Base-by-base conservation (phyloP, 2,329 filamentous ascomycete genomes). In the Stachybotrys echinatus region DNA sequence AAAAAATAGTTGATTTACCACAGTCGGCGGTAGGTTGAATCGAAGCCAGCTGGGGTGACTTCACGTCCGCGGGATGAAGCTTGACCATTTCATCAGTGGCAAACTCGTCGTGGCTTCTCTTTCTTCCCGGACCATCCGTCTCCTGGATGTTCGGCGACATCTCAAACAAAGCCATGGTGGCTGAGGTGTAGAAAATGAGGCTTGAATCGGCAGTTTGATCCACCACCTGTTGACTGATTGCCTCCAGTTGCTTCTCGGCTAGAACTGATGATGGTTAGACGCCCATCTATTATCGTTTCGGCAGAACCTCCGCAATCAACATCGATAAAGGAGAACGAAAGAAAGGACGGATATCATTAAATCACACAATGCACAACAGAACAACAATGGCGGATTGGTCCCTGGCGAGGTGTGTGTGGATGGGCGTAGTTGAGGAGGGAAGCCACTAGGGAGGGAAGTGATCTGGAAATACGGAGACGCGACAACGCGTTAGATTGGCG, bases 141-240 rank as follows among this genome's bases (percentile, higher is more conserved):
- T 76, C 73, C 59, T 72, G 70, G 23, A 76, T 67, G 53, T 80
- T 79, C 12, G 69, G 63, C 18, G 76, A 74, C 60, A 77, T 67
- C 48, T 71, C 66, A 42, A 70, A 64, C 22, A 80, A 65, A 60
- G 77, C 71, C 76, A 79, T 80, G 52, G 61, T 54, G 50, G 48
- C 37, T 18, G 2, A 53, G 49, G 54, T 45, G 45, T 23, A 34
- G 27, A 14, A 34, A 34, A 10, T n/a, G n/a, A n/a, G n/a, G n/a
- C n/a, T n/a, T n/a, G n/a, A n/a, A n/a, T n/a, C n/a, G n/a, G n/a
- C n/a, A n/a, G n/a, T n/a, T n/a, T n/a, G n/a, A n/a, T n/a, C n/a
- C n/a, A n/a, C n/a, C n/a, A n/a, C n/a, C n/a, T n/a, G n/a, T n/a
- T n/a, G n/a, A n/a, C n/a, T n/a, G n/a, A n/a, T n/a, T n/a, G n/a